Base-by-base conservation (phyloP, 495 filamentous ascomycete species). In the Lepraria neglecta region DNA sequence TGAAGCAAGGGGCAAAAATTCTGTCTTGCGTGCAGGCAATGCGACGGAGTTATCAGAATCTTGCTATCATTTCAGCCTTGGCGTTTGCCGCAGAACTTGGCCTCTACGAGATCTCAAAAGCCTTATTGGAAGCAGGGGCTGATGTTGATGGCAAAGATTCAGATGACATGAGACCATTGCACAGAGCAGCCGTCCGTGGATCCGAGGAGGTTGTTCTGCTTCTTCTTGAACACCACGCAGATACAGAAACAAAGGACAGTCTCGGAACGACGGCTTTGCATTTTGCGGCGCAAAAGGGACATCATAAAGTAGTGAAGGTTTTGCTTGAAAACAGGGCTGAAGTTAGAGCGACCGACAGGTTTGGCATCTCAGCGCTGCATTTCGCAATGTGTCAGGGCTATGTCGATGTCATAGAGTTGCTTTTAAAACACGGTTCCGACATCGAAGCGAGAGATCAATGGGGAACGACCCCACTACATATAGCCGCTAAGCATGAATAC, bases 61-160 rank as follows among this genome's bases (percentile, higher is more conserved):
- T 10, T 10, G 7, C 0, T 38, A 10, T 6, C 3, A 38, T 38
- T 38, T 38, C 35, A 38, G 35, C 3, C 35, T 38, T 38, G 35
- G 35, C 35, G 35, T 38, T 38, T 2, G 35, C 35, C 35, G 35
- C 35, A 38, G 4, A 38, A 5, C 7, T 9, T 38, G 35, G 35
- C 35, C 7, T 38, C 35, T 12, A 10, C 35, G 35, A 38, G 35
- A 38, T 38, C 35, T 38, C 35, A 38, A 38, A 12, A 38, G 35
- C 7, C 35, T 56, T 79, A 3, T 46, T 75, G 11, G 65, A 59
- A 19, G 64, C 68, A 11, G 55, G 54, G 27, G 74, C 74, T 10
- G 71, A 73, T 42, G 68, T 74, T 7, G 73, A 75, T 64, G 64
- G 70, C 2, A 67, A 72, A 59, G 72, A 72, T 35, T 66, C 67